Evolutionary conservation across 2,329 filamentous ascomycete genomes (phyloP), one percentile per base, ranked within the genome.

Genomic region (Apiospora koreana): DNA sequence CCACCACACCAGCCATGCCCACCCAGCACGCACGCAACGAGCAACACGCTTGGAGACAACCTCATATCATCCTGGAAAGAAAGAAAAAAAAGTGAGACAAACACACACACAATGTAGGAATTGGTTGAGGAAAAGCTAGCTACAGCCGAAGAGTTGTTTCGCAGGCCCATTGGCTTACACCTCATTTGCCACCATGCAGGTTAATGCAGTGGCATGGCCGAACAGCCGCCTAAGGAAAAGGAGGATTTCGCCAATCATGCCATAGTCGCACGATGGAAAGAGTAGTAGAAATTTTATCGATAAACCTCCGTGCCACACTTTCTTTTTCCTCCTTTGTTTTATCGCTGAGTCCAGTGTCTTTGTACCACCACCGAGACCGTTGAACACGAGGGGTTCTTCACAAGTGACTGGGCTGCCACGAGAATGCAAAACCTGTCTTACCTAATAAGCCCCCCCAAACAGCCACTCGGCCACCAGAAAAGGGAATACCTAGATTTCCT

Each of bases 301-400:
- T 9, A 46, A 46, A 46, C 16, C 3, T 6, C 21, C 21, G 43
- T 46, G 43, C 43, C 43, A 46, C 9, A 43, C 14, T 4, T 16
- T 3, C 16, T 31, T 35, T 35, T 35, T n/a, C n/a, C n/a, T n/a
- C n/a, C n/a, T 3, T 21, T 21, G 6, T 58, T 35, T 58, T 35
- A 35, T 58, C 50, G 54, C 14, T 35, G 21, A 21, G 3, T 38
- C n/a, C n/a, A n/a, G n/a, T n/a, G 28, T 38, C 9, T 6, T 62
- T 62, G 54, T 62, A 62, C 50, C 28, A 62, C 54, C 54, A 62
- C 54, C 54, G 9, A 62, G 31, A 38, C 54, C 54, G 54, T 62
- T 62, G 54, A 62, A 62, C 54, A 62, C 18, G 54, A 62, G 54
- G 54, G 54, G 54, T 62, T 62, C 50, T 58, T 58, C 25, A 35